Evolutionary conservation across 2,329 filamentous ascomycete species (phyloP).

Genomic region (Macrophomina pseudophaseolina): DNA sequence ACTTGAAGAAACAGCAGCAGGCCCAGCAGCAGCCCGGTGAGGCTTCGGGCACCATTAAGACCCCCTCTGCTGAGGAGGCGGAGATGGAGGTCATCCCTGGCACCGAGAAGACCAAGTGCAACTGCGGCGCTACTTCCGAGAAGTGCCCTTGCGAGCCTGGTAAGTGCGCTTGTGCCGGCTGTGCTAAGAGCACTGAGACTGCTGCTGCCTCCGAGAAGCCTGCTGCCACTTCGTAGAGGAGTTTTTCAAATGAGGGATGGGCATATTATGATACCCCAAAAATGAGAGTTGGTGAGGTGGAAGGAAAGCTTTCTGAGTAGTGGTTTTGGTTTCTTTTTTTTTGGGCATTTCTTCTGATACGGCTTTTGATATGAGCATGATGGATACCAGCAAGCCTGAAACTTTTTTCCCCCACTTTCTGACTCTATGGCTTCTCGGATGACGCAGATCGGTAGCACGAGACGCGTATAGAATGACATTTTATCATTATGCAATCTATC

Average conservation of each 20-base stretch:
- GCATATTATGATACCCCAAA: constrained; percentile 10
- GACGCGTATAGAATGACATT: no score
- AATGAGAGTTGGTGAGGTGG: not conserved
- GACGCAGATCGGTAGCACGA: no score
- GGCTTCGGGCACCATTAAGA: constrained; percentile 39
- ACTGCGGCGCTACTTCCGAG: constrained; percentile 50
- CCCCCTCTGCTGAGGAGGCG: constrained; percentile 40
- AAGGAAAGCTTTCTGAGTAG: not conserved
- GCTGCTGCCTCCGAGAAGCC: constrained; percentile 23
- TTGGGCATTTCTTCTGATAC: not conserved
- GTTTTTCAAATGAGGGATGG: not conserved
- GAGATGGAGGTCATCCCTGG: constrained; percentile 46
- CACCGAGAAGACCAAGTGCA: constrained; percentile 54
- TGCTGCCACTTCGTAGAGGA: not conserved
- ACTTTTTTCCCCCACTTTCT: not conserved
- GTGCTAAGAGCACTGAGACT: constrained; percentile 51
- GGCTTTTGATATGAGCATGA: constrained; percentile 6
- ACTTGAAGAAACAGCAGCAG: constrained; percentile 70
- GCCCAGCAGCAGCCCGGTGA: constrained; percentile 30
- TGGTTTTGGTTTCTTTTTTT: not conserved
- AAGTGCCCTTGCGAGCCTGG: constrained; percentile 54
- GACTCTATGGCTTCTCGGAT: no score
- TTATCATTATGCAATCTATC: no score
- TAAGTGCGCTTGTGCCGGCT: constrained; percentile 54
- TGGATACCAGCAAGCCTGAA: constrained; percentile 8